Base-by-base conservation (phyloP, 2,329 filamentous ascomycete species). In the Pyrenophora teres region DNA sequence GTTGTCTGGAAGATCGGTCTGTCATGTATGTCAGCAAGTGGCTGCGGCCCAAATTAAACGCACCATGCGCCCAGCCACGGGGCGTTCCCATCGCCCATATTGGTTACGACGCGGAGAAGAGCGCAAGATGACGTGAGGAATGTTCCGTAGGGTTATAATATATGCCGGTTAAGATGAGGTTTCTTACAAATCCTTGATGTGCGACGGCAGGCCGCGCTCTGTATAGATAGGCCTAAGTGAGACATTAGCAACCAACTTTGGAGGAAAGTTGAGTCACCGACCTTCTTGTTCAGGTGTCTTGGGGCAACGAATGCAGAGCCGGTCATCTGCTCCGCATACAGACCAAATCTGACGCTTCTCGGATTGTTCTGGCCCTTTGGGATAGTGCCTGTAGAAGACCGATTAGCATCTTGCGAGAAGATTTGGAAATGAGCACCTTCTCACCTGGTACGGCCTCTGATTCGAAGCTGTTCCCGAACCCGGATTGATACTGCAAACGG, bases 401-500 rank as follows among this genome's bases (percentile, higher is more conserved):
- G 19, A 57, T 67, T 52, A 64, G 55, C 50, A 40, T 31, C 16
- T 12, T 52, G 52, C 44, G 51, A 45, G 30, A 15, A 30, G 6
- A 35, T 4, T 43, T 25, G 46, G 23, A 42, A 3, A 19, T 32
- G 30, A 27, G 23, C 33, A 15, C 10, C 15, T 41, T 43, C 60
- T 63, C 40, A 67, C 68, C 76, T 10, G 77, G 75, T 2, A 80
- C 69, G 1, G 76, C 76, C 55, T 80, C 77, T 19, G 77, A 78
- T 43, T 74, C 73, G 51, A 79, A 78, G 68, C 64, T 61, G 63
- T 85, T 85, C 32, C 78, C 78, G 59, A 84, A 84, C 16, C 82
- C 83, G 16, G 77, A 67, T 78, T 83, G 80, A 61, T 85, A 85
- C 70, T 79, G 46, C 44, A 31, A 32, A 43, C 40, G 23, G 9